Conservation (phyloP, 2,329 filamentous ascomycete genomes). For the Cylindrodendrum hubeiense region DNA sequence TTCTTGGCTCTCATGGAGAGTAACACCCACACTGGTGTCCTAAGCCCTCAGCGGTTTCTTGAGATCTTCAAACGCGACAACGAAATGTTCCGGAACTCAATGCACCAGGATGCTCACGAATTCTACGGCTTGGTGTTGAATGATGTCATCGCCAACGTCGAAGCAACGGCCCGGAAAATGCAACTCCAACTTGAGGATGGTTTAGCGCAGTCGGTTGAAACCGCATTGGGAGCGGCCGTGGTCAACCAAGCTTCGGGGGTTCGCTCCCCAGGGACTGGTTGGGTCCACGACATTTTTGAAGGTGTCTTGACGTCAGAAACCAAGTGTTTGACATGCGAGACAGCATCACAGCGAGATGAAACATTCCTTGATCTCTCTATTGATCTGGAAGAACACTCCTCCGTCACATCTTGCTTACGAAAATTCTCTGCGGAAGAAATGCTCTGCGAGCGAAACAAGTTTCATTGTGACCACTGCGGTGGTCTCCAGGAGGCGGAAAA, state of each 20-base stretch:
- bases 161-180: slow-evolving; percentile 81
- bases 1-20: slow-evolving; percentile 91
- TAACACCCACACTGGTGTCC: slow-evolving; percentile 84
- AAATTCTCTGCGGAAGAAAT: slow-evolving; percentile 99
- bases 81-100: slow-evolving; percentile 95
- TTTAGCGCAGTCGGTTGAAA: slow-evolving; percentile 65
- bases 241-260: slow-evolving; percentile 56
- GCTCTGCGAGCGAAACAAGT: slow-evolving; percentile 98
- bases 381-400: slow-evolving; percentile 94
- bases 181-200: slow-evolving; percentile 57
- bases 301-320: slow-evolving; percentile 96
- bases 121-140: slow-evolving; percentile 97
- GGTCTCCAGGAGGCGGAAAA: slow-evolving; percentile 98
- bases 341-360: slow-evolving; percentile 93
- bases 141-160: slow-evolving; percentile 93
- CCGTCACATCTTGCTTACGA: slow-evolving; percentile 92
- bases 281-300: slow-evolving; percentile 98
- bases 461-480: slow-evolving; percentile 97
- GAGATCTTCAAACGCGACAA: slow-evolving; percentile 95
- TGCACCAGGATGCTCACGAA: slow-evolving; percentile 99
- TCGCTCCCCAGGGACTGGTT: slow-evolving; percentile 76
- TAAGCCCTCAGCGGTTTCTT: slow-evolving; percentile 92
- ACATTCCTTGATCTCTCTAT: slow-evolving; percentile 97
- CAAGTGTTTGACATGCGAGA: slow-evolving; percentile 95
- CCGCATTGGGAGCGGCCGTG: slow-evolving; percentile 49